Percentiles rank a stretch among this genome's conserved stretches.
These are phyloP conservation scores for Hypoxylon subgilvum DNA, from an alignment of 495 filamentous ascomycete genomes.

Conservation along the genomic window DNA sequence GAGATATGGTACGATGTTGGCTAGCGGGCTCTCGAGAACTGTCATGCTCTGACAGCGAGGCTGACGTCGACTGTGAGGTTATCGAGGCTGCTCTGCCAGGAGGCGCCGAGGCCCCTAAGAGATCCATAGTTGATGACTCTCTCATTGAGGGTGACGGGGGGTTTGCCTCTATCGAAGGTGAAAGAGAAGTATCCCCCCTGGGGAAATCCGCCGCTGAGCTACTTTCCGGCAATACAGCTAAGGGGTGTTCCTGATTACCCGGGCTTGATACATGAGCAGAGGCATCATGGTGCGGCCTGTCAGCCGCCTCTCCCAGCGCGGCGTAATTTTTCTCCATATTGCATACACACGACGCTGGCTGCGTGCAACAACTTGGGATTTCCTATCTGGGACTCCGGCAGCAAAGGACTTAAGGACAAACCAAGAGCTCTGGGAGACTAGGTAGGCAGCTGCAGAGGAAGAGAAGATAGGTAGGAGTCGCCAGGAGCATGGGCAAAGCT, in stretches of 20 bases:
- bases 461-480: constrained; percentile 18
- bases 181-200: constrained; percentile 21
- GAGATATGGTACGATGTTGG: constrained; percentile 24
- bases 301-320: constrained; percentile 18
- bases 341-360: constrained; percentile 14
- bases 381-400: constrained; percentile 12
- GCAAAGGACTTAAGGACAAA: constrained; percentile 18
- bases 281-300: constrained; percentile 17
- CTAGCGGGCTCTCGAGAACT: neutral
- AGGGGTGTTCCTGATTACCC: constrained; percentile 26
- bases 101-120: constrained; percentile 33
- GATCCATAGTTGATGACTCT: constrained; percentile 30
- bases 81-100: constrained; percentile 32
- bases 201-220: constrained; percentile 22
- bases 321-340: constrained; percentile 32
- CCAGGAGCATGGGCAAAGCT: constrained; percentile 27
- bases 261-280: constrained; percentile 9
- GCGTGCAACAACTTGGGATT: constrained; percentile 3
- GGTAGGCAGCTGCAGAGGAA: constrained; percentile 19
- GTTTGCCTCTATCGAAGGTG: constrained; percentile 24
- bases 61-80: constrained; percentile 26
- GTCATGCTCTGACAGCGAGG: constrained; percentile 22
- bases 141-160: constrained; percentile 17
- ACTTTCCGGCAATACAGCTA: constrained; percentile 19
- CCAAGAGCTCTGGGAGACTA: constrained; percentile 18